phyloP scores from a whole-genome alignment of 2,329 filamentous ascomycete genomes.

The Cordyceps sp. region DNA sequence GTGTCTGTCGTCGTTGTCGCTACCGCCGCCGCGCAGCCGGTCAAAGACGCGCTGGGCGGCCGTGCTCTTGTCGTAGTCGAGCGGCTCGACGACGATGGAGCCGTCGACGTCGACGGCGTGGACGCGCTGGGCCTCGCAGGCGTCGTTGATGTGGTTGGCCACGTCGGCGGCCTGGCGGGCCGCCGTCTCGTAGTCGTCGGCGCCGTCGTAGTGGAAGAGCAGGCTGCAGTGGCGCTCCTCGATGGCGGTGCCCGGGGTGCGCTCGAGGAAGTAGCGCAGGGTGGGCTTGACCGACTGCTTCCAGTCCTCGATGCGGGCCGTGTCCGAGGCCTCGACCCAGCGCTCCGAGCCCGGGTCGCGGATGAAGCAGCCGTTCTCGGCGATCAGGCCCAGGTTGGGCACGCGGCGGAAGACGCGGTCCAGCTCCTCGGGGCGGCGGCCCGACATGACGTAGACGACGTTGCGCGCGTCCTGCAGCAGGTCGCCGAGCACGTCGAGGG shows the following conservation, averaged over 20 bases:
- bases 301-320: conserved; percentile 55
- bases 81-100: conserved; percentile 68
- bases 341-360: conserved; percentile 49
- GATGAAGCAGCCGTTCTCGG: conserved; percentile 87
- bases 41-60: conserved; percentile 62
- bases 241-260: conserved; percentile 73
- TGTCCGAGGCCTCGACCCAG: conserved; percentile 68
- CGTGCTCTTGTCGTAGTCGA: conserved; percentile 75
- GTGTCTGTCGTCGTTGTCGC: not conserved
- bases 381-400: conserved; percentile 72
- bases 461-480: conserved; percentile 67
- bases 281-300: conserved; percentile 71
- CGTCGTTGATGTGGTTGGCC: conserved; percentile 88
- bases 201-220: conserved; percentile 76
- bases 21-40: conserved; percentile 21
- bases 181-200: conserved; percentile 61
- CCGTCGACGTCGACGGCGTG: conserved; percentile 70
- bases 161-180: conserved; percentile 74
- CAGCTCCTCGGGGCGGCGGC: conserved; percentile 71
- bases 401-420: conserved; percentile 74
- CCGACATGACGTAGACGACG: conserved; percentile 86
- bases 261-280: conserved; percentile 76
- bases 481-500: conserved; percentile 68
- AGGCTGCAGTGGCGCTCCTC: conserved; percentile 86
- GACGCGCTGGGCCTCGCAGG: conserved; percentile 67